Percentiles rank a stretch among this genome's conserved stretches.
These are phyloP conservation scores for Aspergillus bombycis DNA, from an alignment of 2,329 filamentous ascomycete species.

Conservation along the genomic window DNA sequence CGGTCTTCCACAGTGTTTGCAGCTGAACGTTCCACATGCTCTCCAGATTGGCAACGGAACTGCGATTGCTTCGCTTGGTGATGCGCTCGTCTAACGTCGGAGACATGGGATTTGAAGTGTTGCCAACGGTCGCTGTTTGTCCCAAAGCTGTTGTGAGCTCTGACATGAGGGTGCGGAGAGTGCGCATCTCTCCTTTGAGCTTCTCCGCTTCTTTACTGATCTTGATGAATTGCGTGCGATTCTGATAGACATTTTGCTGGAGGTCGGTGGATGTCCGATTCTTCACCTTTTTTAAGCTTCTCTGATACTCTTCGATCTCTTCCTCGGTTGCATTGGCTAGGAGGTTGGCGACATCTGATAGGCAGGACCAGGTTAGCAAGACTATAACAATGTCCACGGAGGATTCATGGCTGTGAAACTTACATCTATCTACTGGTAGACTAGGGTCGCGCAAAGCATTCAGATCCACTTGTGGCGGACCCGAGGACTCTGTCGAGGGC, in stretches of 20 bases:
- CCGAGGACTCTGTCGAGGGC: constrained; percentile 58
- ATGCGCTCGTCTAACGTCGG: constrained; percentile 55
- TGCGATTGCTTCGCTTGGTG: constrained; percentile 69
- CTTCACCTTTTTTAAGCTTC: constrained; percentile 74
- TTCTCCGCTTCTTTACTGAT: constrained; percentile 99
- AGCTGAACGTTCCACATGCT: constrained; percentile 69
- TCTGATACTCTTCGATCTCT: constrained; percentile 81
- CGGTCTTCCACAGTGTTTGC: constrained; percentile 88
- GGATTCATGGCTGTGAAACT: constrained; percentile 31
- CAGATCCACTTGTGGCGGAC: constrained; percentile 71
- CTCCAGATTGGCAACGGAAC: constrained; percentile 77
- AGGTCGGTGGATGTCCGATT: constrained; percentile 78
- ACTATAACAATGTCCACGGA: not conserved
- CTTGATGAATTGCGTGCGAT: constrained; percentile 97
- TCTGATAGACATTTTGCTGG: constrained; percentile 95
- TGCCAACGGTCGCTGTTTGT: constrained; percentile 44
- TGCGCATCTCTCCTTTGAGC: constrained; percentile 93
- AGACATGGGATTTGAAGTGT: constrained; percentile 59
- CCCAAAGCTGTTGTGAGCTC: constrained; percentile 77
- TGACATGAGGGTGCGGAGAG: constrained; percentile 85
- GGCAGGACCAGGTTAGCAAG: constrained; percentile 19
- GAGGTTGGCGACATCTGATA: constrained; percentile 58
- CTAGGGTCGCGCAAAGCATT: constrained; percentile 79
- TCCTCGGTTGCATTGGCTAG: constrained; percentile 84
- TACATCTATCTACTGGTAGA: constrained; percentile 78